Conservation (phyloP, 495 filamentous ascomycete genomes). For the Letharia lupina region DNA sequence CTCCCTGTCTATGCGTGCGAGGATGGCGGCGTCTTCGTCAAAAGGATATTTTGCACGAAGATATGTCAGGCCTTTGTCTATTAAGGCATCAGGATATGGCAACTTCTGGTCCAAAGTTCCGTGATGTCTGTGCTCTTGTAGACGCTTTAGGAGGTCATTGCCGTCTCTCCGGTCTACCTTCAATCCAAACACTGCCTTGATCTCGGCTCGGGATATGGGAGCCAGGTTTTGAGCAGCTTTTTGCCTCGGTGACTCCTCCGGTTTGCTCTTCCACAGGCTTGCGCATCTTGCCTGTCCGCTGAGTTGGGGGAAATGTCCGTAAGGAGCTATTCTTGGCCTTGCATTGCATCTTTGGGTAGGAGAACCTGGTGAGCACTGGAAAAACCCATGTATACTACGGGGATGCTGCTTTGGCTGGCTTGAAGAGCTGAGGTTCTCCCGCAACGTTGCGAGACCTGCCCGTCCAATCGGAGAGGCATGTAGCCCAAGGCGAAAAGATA, state of each 20-base stretch:
- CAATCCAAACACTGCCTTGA: constrained; percentile 55
- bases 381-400: background rate
- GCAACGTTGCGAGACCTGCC: constrained; percentile 4
- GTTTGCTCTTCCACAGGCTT: constrained; percentile 9
- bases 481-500: constrained; percentile 38
- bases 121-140: constrained; percentile 65
- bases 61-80: constrained; percentile 52
- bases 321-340: background rate
- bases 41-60: constrained; percentile 60
- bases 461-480: constrained; percentile 18
- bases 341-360: background rate
- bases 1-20: constrained; percentile 55
- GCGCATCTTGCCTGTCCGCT: constrained; percentile 9
- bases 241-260: background rate
- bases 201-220: constrained; percentile 42
- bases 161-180: constrained; percentile 42
- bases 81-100: constrained; percentile 33
- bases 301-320: too few species aligned
- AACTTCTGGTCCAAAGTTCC: constrained; percentile 60
- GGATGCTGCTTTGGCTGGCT: constrained; percentile 3
- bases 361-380: background rate
- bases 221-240: constrained; percentile 19
- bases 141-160: constrained; percentile 56
- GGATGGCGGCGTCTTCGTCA: constrained; percentile 62
- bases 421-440: background rate